A percentile compares a stretch with the other conserved stretches of the same genome.
These are phyloP conservation scores for Coemansia sp. DNA, from an alignment of 192 early-diverging fungal species.

Conservation along the genomic window DNA sequence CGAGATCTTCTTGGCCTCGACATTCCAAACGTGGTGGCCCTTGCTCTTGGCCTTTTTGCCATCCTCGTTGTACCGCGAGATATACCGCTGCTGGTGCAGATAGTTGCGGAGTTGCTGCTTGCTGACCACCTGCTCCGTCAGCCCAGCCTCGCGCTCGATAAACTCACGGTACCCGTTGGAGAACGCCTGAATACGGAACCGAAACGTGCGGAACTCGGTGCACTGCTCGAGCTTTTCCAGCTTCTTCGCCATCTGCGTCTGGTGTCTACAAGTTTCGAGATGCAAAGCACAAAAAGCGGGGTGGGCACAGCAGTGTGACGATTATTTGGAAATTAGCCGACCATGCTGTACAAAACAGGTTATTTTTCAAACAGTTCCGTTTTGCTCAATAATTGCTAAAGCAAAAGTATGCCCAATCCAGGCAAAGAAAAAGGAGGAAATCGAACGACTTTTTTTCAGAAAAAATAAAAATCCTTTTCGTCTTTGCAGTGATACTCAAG, in stretches of 20 bases:
- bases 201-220: slow-evolving; percentile 77
- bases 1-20: slow-evolving; percentile 74
- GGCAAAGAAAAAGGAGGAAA: not conserved
- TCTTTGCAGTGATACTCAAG: not conserved
- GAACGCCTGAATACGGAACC: slow-evolving; percentile 83
- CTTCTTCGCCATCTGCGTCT: slow-evolving; percentile 78
- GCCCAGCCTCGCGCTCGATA: slow-evolving; percentile 58
- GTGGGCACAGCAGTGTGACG: not conserved
- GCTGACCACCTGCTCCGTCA: slow-evolving; percentile 66
- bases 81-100: slow-evolving; percentile 74
- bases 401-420: not conserved
- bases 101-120: slow-evolving; percentile 72
- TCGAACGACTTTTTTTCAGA: not conserved
- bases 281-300: not conserved
- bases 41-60: slow-evolving; percentile 80
- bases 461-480: not conserved
- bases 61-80: slow-evolving; percentile 79
- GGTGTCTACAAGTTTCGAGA: slow-evolving; percentile 55
- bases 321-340: not conserved
- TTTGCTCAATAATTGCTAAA: too few species aligned
- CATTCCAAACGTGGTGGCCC: slow-evolving; percentile 80
- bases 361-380: not conserved
- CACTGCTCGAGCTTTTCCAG: slow-evolving; percentile 71
- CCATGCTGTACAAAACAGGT: not conserved
- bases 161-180: slow-evolving; percentile 76